A percentile compares a stretch with the other conserved stretches of the same genome.
Evolutionary conservation across 2,329 filamentous ascomycete genomes (phyloP).

Genomic region (Claviceps sp.): DNA sequence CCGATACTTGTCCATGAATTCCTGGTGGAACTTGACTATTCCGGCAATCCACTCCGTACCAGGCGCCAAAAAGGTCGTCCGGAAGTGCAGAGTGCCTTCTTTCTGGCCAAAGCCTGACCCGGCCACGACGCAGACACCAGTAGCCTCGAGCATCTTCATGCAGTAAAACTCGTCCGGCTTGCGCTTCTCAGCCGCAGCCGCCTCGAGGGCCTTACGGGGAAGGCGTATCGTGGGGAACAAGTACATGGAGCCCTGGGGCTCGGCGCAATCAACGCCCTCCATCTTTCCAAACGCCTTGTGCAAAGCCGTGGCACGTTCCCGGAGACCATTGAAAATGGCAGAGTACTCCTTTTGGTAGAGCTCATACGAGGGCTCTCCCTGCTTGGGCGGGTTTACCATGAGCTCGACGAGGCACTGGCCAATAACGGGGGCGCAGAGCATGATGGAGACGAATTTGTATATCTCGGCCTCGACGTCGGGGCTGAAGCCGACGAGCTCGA

Average conservation of each 20-base stretch:
- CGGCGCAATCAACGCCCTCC: constrained; percentile 87
- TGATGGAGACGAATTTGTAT: constrained; percentile 98
- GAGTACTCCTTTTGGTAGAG: constrained; percentile 80
- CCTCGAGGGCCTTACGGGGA: constrained; percentile 60
- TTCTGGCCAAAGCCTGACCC: constrained; percentile 91
- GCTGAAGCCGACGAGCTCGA: constrained; percentile 87
- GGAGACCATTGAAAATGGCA: constrained; percentile 64
- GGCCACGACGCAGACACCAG: constrained; percentile 86
- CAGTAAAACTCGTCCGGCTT: constrained; percentile 88
- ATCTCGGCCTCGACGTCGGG: constrained; percentile 77
- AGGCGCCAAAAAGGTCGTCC: constrained; percentile 91
- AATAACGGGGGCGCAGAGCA: constrained; percentile 86
- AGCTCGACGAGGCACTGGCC: constrained; percentile 94
- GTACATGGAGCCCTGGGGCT: constrained; percentile 94
- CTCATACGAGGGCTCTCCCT: constrained; percentile 71
- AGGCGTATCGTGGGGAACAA: constrained; percentile 90
- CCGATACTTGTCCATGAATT: constrained; percentile 75
- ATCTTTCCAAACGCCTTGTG: constrained; percentile 86
- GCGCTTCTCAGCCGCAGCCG: constrained; percentile 60
- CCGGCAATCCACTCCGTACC: constrained; percentile 88
- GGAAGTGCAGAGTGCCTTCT: constrained; percentile 81
- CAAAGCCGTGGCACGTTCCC: constrained; percentile 67
- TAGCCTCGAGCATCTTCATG: constrained; percentile 78
- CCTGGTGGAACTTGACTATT: constrained; percentile 79
- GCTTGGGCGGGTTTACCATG: constrained; percentile 88